Percentiles rank a stretch among this genome's conserved stretches.
These are phyloP conservation scores for Aspergillus spinulosporus DNA, from an alignment of 2,329 filamentous ascomycete species.

Conservation along the genomic window DNA sequence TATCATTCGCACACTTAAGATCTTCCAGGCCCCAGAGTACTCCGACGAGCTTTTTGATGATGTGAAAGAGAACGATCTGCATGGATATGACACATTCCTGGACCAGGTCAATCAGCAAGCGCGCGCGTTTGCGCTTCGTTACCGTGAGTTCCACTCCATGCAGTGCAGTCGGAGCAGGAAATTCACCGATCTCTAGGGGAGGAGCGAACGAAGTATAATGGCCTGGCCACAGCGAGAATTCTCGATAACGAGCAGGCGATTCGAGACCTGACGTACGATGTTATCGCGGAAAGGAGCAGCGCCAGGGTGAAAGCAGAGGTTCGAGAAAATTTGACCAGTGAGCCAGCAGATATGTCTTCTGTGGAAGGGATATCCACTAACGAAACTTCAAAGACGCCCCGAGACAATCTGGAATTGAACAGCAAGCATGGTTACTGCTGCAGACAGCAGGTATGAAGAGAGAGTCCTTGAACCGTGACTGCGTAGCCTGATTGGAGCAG, in stretches of 20 bases:
- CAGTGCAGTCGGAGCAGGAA: background rate
- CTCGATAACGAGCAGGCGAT: background rate
- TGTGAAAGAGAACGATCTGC: constrained; percentile 33
- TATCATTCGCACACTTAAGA: constrained; percentile 37
- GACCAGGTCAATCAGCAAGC: constrained; percentile 12
- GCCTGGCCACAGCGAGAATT: background rate
- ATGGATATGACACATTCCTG: constrained; percentile 8
- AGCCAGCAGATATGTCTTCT: too few species aligned
- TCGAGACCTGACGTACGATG: background rate
- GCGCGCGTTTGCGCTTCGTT: constrained; percentile 4
- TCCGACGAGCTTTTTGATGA: constrained; percentile 12
- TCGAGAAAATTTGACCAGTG: background rate
- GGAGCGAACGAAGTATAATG: background rate
- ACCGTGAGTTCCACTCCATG: background rate
- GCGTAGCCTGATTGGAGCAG: background rate
- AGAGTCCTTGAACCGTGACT: background rate
- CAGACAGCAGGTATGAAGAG: constrained; percentile 26
- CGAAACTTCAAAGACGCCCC: background rate
- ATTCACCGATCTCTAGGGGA: background rate
- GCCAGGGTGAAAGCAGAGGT: constrained; percentile 4
- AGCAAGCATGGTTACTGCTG: constrained; percentile 34
- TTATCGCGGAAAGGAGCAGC: constrained; percentile 6
- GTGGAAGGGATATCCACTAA: too few species aligned
- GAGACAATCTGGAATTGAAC: constrained; percentile 11
- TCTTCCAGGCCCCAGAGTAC: constrained; percentile 33